Evolutionary conservation across 352 stramenopile genomes (phyloP).

Genomic region (Phytopythium boreale): DNA sequence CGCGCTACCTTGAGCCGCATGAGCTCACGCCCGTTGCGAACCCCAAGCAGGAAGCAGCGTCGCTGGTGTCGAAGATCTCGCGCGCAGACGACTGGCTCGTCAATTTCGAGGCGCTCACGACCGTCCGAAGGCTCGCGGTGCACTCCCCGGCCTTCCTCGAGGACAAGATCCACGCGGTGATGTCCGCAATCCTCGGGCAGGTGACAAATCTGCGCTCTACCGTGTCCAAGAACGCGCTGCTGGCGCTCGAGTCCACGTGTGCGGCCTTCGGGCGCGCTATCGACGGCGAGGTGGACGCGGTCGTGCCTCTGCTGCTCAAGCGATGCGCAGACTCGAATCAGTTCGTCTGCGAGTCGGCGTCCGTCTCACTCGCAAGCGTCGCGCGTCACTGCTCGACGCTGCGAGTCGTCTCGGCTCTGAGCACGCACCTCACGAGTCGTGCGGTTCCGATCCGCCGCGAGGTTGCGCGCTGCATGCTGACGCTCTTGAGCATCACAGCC

Average conservation of each 20-base stretch:
- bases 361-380: constrained; percentile 40
- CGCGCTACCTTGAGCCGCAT: constrained; percentile 55
- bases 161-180: constrained; percentile 38
- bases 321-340: constrained; percentile 65
- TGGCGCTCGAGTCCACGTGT: constrained; percentile 66
- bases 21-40: constrained; percentile 58
- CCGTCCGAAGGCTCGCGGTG: constrained; percentile 42
- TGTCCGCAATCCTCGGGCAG: constrained; percentile 55
- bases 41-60: constrained; percentile 47
- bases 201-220: constrained; percentile 65
- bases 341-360: constrained; percentile 70
- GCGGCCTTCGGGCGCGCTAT: constrained; percentile 36
- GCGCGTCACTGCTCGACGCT: constrained; percentile 51
- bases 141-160: constrained; percentile 50
- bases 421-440: constrained; percentile 37
- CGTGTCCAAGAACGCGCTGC: constrained; percentile 74
- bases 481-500: constrained; percentile 33
- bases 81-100: constrained; percentile 51
- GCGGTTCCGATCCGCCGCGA: constrained; percentile 56
- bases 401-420: constrained; percentile 41
- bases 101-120: constrained; percentile 67
- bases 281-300: constrained; percentile 55
- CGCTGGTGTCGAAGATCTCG: constrained; percentile 31
- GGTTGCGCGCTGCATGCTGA: constrained; percentile 52
- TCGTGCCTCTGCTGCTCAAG: constrained; percentile 61